Evolutionary conservation across 371 early-diverging fungal genomes (phyloP), one percentile per base, ranked within the genome.

Genomic region (Mortierella sp.): DNA sequence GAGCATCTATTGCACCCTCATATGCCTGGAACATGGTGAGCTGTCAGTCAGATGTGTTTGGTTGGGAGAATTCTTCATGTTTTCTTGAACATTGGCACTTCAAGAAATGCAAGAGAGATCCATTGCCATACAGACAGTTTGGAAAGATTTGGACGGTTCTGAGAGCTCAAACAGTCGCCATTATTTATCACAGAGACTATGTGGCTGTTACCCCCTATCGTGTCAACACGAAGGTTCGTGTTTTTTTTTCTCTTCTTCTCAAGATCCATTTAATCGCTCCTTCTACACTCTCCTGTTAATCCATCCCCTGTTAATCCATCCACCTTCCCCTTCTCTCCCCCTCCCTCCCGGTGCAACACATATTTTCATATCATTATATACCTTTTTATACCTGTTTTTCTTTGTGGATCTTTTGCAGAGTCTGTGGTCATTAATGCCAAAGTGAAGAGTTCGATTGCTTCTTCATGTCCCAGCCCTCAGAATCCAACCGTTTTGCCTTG

Each of bases 401-500:
- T 18, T 45, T 45, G 12, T 45, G 12, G 18, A 18, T 51, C 18
- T 49, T 51, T 51, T 37, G 40, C 8, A 37, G 35, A 37, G 39
- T 11, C 22, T 20, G 35, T 32, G 39, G 63, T 43, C 57, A 43
- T 47, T 57, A 22, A 51, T 64, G 58, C 57, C 24, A 45, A 58
- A 58, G 45, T 45, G 40, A 57, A n/a, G 59, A n/a, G 28, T 45
- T 57, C 39, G 20, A 58, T 55, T 43, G 57, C 45, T 58, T 70
- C 71, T 70, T 64, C 71, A 70, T 70, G 71, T 63, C 71, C 70
- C 49, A 49, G 70, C 24, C 49, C 40, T 70, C 59, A 43, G 71
- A 70, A 55, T 43, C 71, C 49, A 30, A 28, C 47, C 32, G 71
- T 63, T 55, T 58, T 70, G 73, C 73, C 18, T 64, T 52, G 61